These are phyloP conservation scores for Phialocephala sp. DNA, from an alignment of 2,329 filamentous ascomycete species.

Conservation along the genomic window DNA sequence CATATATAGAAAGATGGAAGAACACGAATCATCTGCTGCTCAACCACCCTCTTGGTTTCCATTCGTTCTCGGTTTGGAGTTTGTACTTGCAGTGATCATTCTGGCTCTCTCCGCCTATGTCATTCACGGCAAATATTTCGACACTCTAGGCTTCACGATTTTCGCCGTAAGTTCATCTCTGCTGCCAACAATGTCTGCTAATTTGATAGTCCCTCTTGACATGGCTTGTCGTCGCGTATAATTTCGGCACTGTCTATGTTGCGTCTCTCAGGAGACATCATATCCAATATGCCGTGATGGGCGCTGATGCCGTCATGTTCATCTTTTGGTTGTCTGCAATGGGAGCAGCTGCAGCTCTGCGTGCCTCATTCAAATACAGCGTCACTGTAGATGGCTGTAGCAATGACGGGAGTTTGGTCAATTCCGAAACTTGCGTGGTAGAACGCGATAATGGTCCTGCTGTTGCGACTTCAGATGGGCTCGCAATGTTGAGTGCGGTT, in stretches of 20 bases:
- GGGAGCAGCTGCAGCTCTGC: slow-evolving; percentile 23
- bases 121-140: slow-evolving; percentile 26
- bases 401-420: slow-evolving; percentile 15
- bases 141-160: slow-evolving; percentile 23
- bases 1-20: slow-evolving; percentile 11
- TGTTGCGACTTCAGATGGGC: slow-evolving; percentile 17
- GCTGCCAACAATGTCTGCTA: slow-evolving; percentile 1
- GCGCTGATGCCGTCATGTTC: slow-evolving; percentile 14
- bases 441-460: slow-evolving; percentile 16
- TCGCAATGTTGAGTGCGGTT: slow-evolving; percentile 23
- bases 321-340: slow-evolving; percentile 29
- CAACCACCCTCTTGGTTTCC: slow-evolving; percentile 20
- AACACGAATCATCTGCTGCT: not conserved
- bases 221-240: slow-evolving; percentile 22
- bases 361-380: slow-evolving; percentile 22
- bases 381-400: slow-evolving; percentile 25
- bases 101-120: slow-evolving; percentile 22
- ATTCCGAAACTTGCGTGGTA: slow-evolving; percentile 19
- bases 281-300: slow-evolving; percentile 15
- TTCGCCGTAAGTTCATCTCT: slow-evolving; percentile 18
- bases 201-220: slow-evolving; percentile 21
- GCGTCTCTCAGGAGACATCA: slow-evolving; percentile 13
- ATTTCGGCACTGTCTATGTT: slow-evolving; percentile 16
- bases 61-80: slow-evolving; percentile 53
- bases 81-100: slow-evolving; percentile 48